phyloP scores from a whole-genome alignment of 78 protist species.

The Dictyostelium firmibasis region DNA sequence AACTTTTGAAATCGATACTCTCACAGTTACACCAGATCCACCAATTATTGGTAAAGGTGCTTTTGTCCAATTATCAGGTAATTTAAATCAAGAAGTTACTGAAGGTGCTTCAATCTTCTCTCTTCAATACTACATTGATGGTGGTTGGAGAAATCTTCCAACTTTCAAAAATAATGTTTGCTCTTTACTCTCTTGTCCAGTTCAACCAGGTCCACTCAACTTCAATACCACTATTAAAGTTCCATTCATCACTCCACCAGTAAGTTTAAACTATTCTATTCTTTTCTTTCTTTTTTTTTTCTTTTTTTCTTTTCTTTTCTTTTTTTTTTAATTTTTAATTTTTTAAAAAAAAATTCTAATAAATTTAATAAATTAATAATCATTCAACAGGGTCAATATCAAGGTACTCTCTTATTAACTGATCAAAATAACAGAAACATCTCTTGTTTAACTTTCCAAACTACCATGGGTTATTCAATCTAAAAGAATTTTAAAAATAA shows the following conservation, averaged over 20 bases:
- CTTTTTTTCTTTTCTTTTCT: too few relatives aligned
- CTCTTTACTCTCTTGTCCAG: slow-evolving; percentile 21
- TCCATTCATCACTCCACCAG: slow-evolving; percentile 55
- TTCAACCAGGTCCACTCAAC: slow-evolving; percentile 47
- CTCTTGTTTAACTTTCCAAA: slow-evolving; percentile 38
- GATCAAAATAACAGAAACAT: slow-evolving; percentile 32
- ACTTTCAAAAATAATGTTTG: slow-evolving; percentile 38
- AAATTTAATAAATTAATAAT: too few relatives aligned
- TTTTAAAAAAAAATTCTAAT: too few relatives aligned
- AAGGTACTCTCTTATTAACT: slow-evolving; percentile 23
- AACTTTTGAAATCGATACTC: background rate
- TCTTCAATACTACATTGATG: slow-evolving; percentile 26
- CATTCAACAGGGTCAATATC: slow-evolving; percentile 16
- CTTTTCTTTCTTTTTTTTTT: too few relatives aligned
- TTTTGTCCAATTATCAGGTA: slow-evolving; percentile 17
- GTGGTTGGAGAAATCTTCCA: slow-evolving; percentile 48
- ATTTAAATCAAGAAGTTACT: background rate
- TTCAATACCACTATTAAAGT: background rate
- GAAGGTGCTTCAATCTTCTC: slow-evolving; percentile 1
- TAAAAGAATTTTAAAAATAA: background rate
- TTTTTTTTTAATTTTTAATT: too few relatives aligned
- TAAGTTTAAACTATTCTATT: background rate
- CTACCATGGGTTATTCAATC: background rate
- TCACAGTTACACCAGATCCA: slow-evolving; percentile 62
- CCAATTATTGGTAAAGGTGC: slow-evolving; percentile 46